Percentiles rank a stretch among this genome's conserved stretches.
Evolutionary conservation across 495 filamentous ascomycete genomes (phyloP).

Genomic region (Jackrogersella minutella): DNA sequence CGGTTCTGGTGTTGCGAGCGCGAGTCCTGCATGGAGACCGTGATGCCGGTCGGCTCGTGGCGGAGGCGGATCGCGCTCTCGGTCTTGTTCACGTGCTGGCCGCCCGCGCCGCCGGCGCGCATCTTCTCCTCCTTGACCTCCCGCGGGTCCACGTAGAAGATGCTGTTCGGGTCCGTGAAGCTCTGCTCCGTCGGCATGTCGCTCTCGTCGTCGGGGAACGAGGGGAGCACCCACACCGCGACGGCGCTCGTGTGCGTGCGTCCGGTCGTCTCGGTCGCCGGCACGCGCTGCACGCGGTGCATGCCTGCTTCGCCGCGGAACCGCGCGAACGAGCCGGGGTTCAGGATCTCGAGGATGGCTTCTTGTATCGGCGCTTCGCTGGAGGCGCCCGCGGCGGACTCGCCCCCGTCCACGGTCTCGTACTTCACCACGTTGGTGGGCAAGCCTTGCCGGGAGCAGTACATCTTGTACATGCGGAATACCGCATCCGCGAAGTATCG

Average conservation of each 20-base stretch:
- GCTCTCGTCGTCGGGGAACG: slow-evolving; percentile 68
- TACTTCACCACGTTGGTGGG: slow-evolving; percentile 59
- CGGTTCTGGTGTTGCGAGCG: slow-evolving; percentile 91
- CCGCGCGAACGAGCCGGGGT: slow-evolving; percentile 76
- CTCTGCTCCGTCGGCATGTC: slow-evolving; percentile 63
- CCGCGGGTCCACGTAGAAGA: slow-evolving; percentile 86
- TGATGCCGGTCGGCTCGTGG: slow-evolving; percentile 84
- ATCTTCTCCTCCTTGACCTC: slow-evolving; percentile 91
- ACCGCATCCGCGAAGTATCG: slow-evolving; percentile 87
- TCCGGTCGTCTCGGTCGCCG: slow-evolving; percentile 86
- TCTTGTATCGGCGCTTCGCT: slow-evolving; percentile 74
- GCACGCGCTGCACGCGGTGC: slow-evolving; percentile 92
- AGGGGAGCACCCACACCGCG: slow-evolving; percentile 88
- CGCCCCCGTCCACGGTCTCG: slow-evolving; percentile 64
- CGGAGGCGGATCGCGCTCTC: slow-evolving; percentile 95
- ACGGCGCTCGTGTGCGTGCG: slow-evolving; percentile 93
- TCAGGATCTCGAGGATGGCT: slow-evolving; percentile 85
- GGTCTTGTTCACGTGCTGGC: slow-evolving; percentile 98
- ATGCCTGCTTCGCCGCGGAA: slow-evolving; percentile 91
- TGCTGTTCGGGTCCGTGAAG: slow-evolving; percentile 82
- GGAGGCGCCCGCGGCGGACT: slow-evolving; percentile 61
- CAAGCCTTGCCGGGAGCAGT: slow-evolving; percentile 68
- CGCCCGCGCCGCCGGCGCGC: slow-evolving; percentile 89
- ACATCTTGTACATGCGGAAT: slow-evolving; percentile 85
- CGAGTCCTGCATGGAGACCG: slow-evolving; percentile 90